These are phyloP conservation scores for Pseudogymnoascus verrucosus DNA, from an alignment of 2,329 filamentous ascomycete species.

Conservation along the genomic window DNA sequence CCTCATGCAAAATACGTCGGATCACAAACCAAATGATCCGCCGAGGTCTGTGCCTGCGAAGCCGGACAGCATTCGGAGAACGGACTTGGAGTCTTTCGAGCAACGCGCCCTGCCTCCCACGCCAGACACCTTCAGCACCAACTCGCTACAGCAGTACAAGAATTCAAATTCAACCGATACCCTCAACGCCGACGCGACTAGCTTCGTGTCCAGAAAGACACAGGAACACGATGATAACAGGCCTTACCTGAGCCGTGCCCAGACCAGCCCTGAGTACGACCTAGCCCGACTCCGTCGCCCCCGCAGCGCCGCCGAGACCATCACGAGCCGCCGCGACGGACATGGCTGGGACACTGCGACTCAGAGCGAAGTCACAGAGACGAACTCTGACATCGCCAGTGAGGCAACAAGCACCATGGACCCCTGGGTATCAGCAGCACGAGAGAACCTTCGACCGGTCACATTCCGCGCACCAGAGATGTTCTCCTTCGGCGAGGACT, in stretches of 20 bases:
- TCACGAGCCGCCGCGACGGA: conserved; percentile 26
- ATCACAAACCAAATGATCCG: conserved; percentile 9
- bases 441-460: conserved; percentile 13
- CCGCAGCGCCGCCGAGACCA: conserved; percentile 27
- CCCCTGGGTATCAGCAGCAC: conserved; percentile 8
- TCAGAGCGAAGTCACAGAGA: conserved; percentile 23
- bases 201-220: neutral
- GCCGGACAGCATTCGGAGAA: conserved; percentile 13
- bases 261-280: neutral
- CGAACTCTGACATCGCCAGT: conserved; percentile 15
- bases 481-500: conserved; percentile 12
- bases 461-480: conserved; percentile 13
- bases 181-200: conserved; percentile 18
- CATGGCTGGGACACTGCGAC: conserved; percentile 29
- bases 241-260: neutral
- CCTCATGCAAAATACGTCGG: neutral
- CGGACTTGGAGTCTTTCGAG: conserved; percentile 25
- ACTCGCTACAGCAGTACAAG: conserved; percentile 36
- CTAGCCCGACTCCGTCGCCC: conserved; percentile 16
- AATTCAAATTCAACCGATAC: conserved; percentile 45
- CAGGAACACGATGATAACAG: neutral
- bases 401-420: conserved; percentile 17
- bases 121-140: conserved; percentile 29
- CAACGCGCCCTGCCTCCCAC: conserved; percentile 27
- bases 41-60: conserved; percentile 15